phyloP scores from a whole-genome alignment of 441 rosid species.

The Populus hybrid region DNA sequence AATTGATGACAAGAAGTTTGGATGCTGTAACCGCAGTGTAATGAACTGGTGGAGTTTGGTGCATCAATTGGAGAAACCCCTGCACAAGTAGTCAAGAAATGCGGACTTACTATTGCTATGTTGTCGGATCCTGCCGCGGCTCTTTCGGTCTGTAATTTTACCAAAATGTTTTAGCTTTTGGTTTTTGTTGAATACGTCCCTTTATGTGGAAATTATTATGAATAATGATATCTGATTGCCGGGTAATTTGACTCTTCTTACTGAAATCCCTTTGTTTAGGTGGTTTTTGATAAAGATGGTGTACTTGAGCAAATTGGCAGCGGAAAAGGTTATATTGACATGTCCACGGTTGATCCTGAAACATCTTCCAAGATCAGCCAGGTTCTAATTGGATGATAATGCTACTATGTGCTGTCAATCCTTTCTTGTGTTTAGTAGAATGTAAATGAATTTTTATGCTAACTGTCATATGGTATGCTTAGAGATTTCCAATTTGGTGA shows the following conservation, averaged over 20 bases:
- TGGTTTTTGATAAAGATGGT: conserved; percentile 82
- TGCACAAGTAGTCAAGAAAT: conserved; percentile 78
- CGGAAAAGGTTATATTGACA: conserved; percentile 87
- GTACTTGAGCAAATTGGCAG: conserved; percentile 67
- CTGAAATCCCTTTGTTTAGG: conserved; percentile 39
- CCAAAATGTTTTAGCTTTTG: neutral
- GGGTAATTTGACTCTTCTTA: neutral
- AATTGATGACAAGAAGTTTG: neutral
- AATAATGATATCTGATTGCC: neutral
- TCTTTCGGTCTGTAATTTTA: conserved; percentile 51
- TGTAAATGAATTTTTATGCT: neutral
- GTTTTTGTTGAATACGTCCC: neutral
- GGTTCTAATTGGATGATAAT: conserved; percentile 35
- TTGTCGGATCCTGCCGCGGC: conserved; percentile 90
- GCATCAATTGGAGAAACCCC: conserved; percentile 80
- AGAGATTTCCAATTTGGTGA: neutral
- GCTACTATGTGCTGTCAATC: neutral
- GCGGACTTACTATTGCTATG: conserved; percentile 83
- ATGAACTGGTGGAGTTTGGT: conserved; percentile 79
- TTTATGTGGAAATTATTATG: neutral
- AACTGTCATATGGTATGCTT: neutral
- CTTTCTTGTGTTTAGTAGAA: neutral
- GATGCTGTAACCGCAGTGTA: conserved; percentile 44
- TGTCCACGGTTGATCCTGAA: conserved; percentile 95
- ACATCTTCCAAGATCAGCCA: conserved; percentile 71